Conservation (phyloP, 192 early-diverging fungal genomes). For the Umbelopsis vinacea region DNA sequence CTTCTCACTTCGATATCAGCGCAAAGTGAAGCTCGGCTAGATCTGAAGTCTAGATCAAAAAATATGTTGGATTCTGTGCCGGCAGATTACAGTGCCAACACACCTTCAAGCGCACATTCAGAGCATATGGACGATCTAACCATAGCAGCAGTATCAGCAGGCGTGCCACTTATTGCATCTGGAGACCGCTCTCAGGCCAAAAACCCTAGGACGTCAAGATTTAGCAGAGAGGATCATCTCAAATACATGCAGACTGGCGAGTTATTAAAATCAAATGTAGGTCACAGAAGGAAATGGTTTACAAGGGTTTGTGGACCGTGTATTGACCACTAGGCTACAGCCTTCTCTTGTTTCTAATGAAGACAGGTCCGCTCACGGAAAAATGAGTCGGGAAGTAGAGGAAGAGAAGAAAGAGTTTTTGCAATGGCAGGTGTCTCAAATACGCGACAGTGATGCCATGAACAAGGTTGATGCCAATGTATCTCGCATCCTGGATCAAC, state of each 20-base stretch:
- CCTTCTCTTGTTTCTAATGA: neutral
- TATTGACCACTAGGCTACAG: neutral
- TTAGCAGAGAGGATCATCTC: slow-evolving; percentile 5
- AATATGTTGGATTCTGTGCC: neutral
- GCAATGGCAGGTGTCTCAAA: neutral
- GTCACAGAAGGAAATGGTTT: neutral
- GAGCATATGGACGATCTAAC: neutral
- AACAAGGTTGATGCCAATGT: neutral
- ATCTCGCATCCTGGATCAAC: neutral
- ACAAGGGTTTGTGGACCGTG: too few relatives aligned
- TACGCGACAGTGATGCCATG: neutral
- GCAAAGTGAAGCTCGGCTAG: neutral
- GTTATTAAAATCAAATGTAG: slow-evolving; percentile 11
- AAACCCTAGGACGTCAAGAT: neutral
- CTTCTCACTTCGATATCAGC: neutral
- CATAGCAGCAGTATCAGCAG: neutral
- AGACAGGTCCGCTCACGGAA: neutral
- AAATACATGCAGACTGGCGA: slow-evolving; percentile 5
- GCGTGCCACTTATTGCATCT: neutral
- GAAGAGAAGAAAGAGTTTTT: slow-evolving; percentile 8
- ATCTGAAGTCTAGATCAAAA: neutral
- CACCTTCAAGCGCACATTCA: neutral
- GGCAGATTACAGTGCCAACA: neutral
- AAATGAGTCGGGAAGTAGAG: neutral
- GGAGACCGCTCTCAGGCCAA: neutral